Percentiles rank a stretch among this genome's conserved stretches.
Evolutionary conservation across 768 basidiomycete species (phyloP).

Genomic region (Tulasnella sp.): DNA sequence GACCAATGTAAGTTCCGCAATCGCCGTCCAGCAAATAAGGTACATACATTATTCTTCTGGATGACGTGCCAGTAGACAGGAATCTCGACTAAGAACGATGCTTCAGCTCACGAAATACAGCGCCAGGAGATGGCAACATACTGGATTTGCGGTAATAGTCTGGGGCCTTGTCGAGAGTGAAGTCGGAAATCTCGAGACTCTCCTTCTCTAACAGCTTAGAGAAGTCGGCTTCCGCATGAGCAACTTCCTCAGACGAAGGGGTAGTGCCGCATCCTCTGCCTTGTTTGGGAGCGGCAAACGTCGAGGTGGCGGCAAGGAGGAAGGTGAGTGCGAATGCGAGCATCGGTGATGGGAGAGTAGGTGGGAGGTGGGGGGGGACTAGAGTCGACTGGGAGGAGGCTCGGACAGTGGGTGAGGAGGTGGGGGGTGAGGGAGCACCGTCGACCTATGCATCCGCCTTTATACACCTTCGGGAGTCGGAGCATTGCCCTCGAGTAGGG

Average conservation of each 20-base stretch:
- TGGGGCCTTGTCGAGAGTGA: neutral
- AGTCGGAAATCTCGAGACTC: neutral
- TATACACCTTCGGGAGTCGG: too few relatives aligned
- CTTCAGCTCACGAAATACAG: neutral
- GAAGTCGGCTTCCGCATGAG: slow-evolving; percentile 3
- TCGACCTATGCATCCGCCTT: too few relatives aligned
- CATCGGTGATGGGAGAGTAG: too few relatives aligned
- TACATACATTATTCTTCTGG: neutral
- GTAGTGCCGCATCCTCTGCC: neutral
- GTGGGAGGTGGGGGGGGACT: too few relatives aligned
- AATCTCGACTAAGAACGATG: too few relatives aligned
- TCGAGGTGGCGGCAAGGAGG: neutral
- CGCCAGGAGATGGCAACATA: too few relatives aligned
- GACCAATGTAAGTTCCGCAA: neutral
- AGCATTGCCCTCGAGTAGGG: too few relatives aligned
- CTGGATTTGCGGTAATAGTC: neutral
- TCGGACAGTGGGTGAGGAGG: too few relatives aligned
- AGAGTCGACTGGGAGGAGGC: too few relatives aligned
- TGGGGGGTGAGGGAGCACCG: too few relatives aligned
- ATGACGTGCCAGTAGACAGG: slow-evolving; percentile 8
- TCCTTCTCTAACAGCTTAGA: neutral
- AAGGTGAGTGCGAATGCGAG: too few relatives aligned
- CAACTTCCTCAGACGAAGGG: neutral
- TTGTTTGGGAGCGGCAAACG: neutral
- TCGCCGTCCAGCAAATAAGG: neutral